Percentiles rank a stretch among this genome's conserved stretches.
Evolutionary conservation across 495 filamentous ascomycete species (phyloP).

Genomic region (Sabuloglossum arenarium): DNA sequence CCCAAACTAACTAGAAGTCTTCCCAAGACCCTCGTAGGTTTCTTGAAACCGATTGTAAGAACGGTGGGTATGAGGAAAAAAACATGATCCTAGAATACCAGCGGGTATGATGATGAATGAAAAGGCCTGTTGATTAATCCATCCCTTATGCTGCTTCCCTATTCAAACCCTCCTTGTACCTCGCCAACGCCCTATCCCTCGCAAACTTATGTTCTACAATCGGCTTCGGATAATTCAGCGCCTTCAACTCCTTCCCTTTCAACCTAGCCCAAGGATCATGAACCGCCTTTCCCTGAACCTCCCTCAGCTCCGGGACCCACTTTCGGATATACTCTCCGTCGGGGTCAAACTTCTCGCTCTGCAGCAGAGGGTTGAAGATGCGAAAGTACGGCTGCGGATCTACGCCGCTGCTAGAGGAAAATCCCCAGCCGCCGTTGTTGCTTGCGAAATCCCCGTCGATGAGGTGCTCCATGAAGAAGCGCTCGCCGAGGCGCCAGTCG

Average conservation of each 20-base stretch:
- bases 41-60: no score
- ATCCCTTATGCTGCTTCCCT: no score
- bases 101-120: no score
- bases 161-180: constrained; percentile 43
- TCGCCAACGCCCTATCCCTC: constrained; percentile 41
- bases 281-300: constrained; percentile 39
- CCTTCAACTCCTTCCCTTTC: constrained; percentile 24
- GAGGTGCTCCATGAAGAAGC: constrained; percentile 71
- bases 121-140: no score
- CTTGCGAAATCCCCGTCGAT: constrained; percentile 86
- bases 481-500: constrained; percentile 82
- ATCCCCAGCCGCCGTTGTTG: constrained; percentile 90
- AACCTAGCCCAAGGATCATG: constrained; percentile 64
- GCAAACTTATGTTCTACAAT: constrained; percentile 53
- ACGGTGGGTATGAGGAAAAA: no score
- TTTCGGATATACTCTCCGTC: constrained; percentile 47
- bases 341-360: constrained; percentile 68
- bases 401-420: constrained; percentile 56
- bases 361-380: constrained; percentile 72
- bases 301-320: constrained; percentile 50
- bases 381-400: constrained; percentile 87
- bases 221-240: constrained; percentile 46
- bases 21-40: no score
- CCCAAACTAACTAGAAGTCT: no score
- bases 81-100: no score